Evolutionary conservation across 2,329 filamentous ascomycete genomes (phyloP), one percentile per base, ranked within the genome.

Genomic region (Colletotrichum sp.): DNA sequence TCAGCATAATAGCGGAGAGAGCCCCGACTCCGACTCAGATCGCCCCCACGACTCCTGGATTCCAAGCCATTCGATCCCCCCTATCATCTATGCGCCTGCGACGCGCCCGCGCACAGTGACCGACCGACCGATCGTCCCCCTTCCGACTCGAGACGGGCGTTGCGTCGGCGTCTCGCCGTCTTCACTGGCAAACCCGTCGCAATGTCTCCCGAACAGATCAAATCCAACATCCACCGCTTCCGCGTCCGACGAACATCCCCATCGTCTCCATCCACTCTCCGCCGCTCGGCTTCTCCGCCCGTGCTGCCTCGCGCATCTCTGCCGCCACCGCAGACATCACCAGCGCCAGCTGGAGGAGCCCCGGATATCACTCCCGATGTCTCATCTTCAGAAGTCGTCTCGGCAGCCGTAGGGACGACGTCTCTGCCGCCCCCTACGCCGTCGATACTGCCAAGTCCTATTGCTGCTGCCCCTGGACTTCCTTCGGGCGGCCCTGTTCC

Each of bases 221-320:
- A 76, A 68, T 72, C 80, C 56, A 80, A 77, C 34, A 77, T 80
- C 48, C 78, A 81, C 68, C 80, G 80, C 66, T 81, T 81, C 71
- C 80, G 80, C 62, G 73, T 81, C 68, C 78, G 78, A 56, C 80
- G 77, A 56, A 67, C 75, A 24, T 77, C 78, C 77, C 73, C 72
- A 62, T 70, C 63, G 24, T 61, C 69, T n/a, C 52, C 75, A 34
- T 55, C 77, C 58, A 62, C 74, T 59, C 67, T 71, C 59, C 76
- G 78, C n/a, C 78, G 77, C 64, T 80, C 79, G 26, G 76, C 76
- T 52, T 79, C 78, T 43, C 78, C 77, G 62, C 70, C 69, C 34
- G 36, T 63, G 6, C 38, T 75, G 34, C 70, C 69, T 55, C 43
- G 64, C 18, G 26, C 58, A 18, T 34, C 36, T 18, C 34, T 28